These are phyloP conservation scores for Yamadazyma aaseri DNA, from an alignment of 1,139 yeast species.

Conservation along the genomic window DNA sequence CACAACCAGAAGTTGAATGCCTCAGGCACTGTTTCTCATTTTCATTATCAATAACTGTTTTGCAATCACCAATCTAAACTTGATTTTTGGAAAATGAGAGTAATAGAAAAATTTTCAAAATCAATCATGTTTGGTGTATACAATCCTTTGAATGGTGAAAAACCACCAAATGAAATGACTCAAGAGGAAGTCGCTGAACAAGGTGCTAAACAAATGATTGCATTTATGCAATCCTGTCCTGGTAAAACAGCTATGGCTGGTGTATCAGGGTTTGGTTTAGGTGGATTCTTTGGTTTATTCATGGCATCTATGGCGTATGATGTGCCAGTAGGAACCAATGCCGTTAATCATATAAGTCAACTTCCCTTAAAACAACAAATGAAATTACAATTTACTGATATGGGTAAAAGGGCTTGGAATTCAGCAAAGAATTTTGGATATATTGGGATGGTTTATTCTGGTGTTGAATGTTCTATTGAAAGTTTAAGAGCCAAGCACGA, in stretches of 20 bases:
- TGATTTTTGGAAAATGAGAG: background rate
- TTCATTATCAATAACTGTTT: too few relatives aligned
- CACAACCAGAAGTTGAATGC: too few relatives aligned
- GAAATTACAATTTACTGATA: slow-evolving; percentile 86
- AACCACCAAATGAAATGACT: slow-evolving; percentile 60
- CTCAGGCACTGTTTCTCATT: too few relatives aligned
- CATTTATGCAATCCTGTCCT: slow-evolving; percentile 89
- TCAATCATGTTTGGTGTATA: slow-evolving; percentile 18
- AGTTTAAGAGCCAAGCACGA: slow-evolving; percentile 87
- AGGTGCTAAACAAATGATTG: slow-evolving; percentile 84
- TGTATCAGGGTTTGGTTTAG: slow-evolving; percentile 90
- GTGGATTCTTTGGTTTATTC: slow-evolving; percentile 94
- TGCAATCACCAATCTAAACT: too few relatives aligned
- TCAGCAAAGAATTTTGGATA: slow-evolving; percentile 95
- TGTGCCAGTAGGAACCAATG: slow-evolving; percentile 66
- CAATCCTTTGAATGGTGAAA: slow-evolving; percentile 36
- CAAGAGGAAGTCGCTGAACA: slow-evolving; percentile 92
- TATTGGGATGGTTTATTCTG: slow-evolving; percentile 90
- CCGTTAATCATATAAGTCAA: slow-evolving; percentile 61
- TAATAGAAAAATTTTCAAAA: background rate
- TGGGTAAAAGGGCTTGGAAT: slow-evolving; percentile 82
- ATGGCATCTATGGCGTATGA: slow-evolving; percentile 94
- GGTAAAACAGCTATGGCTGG: slow-evolving; percentile 93
- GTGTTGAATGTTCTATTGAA: slow-evolving; percentile 92
- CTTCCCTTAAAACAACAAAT: slow-evolving; percentile 91